These are phyloP conservation scores for Scleromitrula shiraiana DNA, from an alignment of 2,329 filamentous ascomycete species.

Conservation along the genomic window DNA sequence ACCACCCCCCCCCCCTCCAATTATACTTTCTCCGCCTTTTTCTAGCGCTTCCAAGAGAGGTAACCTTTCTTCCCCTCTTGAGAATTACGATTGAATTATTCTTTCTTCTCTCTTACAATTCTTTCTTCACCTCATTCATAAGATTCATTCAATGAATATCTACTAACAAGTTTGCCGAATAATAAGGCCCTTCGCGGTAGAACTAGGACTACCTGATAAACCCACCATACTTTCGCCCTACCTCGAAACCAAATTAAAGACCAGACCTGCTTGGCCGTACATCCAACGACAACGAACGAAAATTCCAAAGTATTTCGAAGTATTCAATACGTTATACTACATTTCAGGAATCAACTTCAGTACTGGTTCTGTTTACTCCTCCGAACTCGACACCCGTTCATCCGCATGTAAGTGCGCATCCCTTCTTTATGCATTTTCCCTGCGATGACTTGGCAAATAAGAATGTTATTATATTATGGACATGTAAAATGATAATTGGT, in stretches of 20 bases:
- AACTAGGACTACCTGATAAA: too few species aligned
- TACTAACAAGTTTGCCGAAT: neutral
- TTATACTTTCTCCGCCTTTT: slow-evolving; percentile 10
- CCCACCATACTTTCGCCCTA: slow-evolving; percentile 1
- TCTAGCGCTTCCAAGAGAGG: slow-evolving; percentile 15
- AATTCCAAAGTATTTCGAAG: too few species aligned
- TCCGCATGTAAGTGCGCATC: slow-evolving; percentile 19
- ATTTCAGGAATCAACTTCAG: neutral
- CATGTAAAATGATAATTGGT: slow-evolving; percentile 1
- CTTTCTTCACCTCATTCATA: neutral
- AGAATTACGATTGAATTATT: slow-evolving; percentile 7
- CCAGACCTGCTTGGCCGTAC: slow-evolving; percentile 1
- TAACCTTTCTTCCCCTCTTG: slow-evolving; percentile 11
- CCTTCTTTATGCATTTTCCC: slow-evolving; percentile 9
- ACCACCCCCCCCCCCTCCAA: neutral
- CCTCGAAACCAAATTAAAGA: neutral
- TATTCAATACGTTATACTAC: too few species aligned
- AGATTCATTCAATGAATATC: neutral
- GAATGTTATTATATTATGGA: neutral
- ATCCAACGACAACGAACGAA: too few species aligned
- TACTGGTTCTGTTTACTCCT: neutral
- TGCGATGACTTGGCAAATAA: neutral
- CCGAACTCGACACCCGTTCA: slow-evolving; percentile 10
- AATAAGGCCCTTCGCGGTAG: slow-evolving; percentile 5
- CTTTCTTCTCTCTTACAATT: neutral